Conservation (phyloP, 2,329 filamentous ascomycete species). For the Nothophoma quercina region DNA sequence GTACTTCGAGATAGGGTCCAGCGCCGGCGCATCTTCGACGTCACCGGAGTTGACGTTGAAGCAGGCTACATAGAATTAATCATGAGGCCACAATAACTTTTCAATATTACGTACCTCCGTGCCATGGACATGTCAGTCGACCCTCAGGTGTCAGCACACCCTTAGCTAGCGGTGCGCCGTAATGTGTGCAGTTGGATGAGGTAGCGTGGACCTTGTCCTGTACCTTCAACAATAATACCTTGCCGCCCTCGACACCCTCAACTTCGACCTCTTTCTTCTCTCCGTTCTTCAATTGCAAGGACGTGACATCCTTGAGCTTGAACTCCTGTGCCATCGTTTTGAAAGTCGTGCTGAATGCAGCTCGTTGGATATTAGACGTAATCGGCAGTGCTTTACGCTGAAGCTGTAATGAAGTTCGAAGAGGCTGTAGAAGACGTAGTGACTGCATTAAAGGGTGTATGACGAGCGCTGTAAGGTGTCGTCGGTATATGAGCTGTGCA, state of each 20-base stretch:
- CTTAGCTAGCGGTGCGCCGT: slow-evolving; percentile 86
- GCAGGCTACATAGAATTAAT: slow-evolving; percentile 68
- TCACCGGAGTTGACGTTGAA: slow-evolving; percentile 91
- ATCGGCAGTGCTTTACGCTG: slow-evolving; percentile 19
- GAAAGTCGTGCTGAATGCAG: slow-evolving; percentile 36
- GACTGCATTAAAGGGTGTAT: slow-evolving; percentile 35
- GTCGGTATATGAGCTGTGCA: slow-evolving; percentile 13
- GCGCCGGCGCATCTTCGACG: slow-evolving; percentile 91
- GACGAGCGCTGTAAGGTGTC: slow-evolving; percentile 13
- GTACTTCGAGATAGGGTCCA: slow-evolving; percentile 86
- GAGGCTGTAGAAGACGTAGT: slow-evolving; percentile 33
- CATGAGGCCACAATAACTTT: slow-evolving; percentile 11
- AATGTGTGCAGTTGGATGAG: slow-evolving; percentile 86
- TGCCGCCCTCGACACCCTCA: slow-evolving; percentile 84
- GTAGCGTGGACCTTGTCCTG: slow-evolving; percentile 79
- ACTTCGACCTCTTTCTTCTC: slow-evolving; percentile 91
- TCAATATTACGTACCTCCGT: slow-evolving; percentile 72
- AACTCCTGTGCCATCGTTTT: slow-evolving; percentile 57
- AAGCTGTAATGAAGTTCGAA: slow-evolving; percentile 31
- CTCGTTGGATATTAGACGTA: slow-evolving; percentile 25
- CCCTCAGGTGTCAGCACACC: slow-evolving; percentile 85
- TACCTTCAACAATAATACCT: slow-evolving; percentile 84
- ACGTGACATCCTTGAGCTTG: slow-evolving; percentile 77
- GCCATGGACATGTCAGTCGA: slow-evolving; percentile 92
- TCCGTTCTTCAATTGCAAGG: slow-evolving; percentile 76